phyloP scores from a whole-genome alignment of 139 green algal genomes.

The Tetratostichococcus sp. region DNA sequence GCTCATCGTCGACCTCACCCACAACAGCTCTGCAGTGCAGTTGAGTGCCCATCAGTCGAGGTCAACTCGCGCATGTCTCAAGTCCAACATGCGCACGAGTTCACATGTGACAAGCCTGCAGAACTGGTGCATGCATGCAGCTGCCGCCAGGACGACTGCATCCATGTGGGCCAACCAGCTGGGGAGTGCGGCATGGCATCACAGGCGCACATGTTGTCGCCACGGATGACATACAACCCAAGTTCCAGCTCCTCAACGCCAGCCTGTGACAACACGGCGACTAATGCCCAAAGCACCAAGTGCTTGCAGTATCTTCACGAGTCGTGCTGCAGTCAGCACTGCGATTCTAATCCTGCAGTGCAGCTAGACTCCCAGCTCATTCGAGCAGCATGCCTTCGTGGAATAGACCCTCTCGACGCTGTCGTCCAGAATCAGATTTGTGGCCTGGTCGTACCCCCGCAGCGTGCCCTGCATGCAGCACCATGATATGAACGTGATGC shows the following conservation, averaged over 20 bases:
- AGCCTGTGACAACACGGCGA: constrained; percentile 35
- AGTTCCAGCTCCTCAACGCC: constrained; percentile 85
- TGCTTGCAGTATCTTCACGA: no score
- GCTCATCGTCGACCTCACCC: constrained; percentile 89
- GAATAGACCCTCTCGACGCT: constrained; percentile 89
- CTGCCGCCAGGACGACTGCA: no score
- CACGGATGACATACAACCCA: constrained; percentile 87
- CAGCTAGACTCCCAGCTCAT: neutral
- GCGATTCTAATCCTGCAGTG: no score
- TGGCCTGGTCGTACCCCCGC: constrained; percentile 89
- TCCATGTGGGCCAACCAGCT: no score
- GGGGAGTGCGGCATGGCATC: no score
- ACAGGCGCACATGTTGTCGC: constrained; percentile 89
- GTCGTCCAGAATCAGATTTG: constrained; percentile 92
- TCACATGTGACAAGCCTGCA: no score
- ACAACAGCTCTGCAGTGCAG: constrained; percentile 76
- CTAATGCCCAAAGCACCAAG: no score
- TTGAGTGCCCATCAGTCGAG: no score
- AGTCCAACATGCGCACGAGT: no score
- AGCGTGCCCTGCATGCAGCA: constrained; percentile 71
- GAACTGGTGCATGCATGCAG: neutral
- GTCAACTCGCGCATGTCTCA: no score
- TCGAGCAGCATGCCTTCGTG: constrained; percentile 41
- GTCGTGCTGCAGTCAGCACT: no score
- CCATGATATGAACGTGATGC: no score